Conservation (phyloP, 2,329 filamentous ascomycete genomes). For the Penicillium glabrum region DNA sequence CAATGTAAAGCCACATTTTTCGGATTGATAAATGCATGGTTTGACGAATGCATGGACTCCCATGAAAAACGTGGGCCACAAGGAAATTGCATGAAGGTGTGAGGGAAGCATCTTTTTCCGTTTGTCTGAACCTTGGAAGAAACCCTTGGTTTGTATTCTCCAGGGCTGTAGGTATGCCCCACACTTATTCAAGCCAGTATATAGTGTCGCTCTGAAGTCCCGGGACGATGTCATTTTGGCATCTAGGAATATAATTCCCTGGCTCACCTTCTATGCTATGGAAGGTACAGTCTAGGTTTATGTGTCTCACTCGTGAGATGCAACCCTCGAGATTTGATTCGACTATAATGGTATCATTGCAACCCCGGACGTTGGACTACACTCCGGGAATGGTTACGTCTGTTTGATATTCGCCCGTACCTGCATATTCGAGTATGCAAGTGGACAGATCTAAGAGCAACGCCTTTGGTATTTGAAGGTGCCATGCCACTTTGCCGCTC, state of each 20-base stretch:
- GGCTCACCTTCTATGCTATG: background rate
- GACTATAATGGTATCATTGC: slow-evolving; percentile 9
- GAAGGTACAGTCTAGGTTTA: background rate
- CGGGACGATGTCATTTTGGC: background rate
- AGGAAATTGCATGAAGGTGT: background rate
- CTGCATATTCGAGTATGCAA: background rate
- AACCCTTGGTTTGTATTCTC: no score
- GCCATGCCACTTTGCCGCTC: background rate
- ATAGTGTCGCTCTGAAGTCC: background rate
- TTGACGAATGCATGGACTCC: slow-evolving; percentile 5
- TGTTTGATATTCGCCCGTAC: background rate
- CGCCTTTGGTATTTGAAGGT: background rate
- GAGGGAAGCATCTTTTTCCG: background rate
- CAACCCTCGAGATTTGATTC: slow-evolving; percentile 12
- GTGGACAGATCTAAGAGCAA: background rate
- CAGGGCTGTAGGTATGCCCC: no score
- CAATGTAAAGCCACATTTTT: slow-evolving; percentile 17
- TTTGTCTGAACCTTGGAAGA: background rate
- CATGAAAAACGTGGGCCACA: background rate
- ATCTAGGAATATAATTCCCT: background rate
- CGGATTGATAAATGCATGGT: slow-evolving; percentile 16
- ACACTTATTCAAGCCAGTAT: background rate
- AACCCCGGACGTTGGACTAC: background rate
- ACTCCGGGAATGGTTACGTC: background rate
- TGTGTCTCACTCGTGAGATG: slow-evolving; percentile 2